phyloP scores from a whole-genome alignment of 371 early-diverging fungal genomes.

The Mucor velutinosus region DNA sequence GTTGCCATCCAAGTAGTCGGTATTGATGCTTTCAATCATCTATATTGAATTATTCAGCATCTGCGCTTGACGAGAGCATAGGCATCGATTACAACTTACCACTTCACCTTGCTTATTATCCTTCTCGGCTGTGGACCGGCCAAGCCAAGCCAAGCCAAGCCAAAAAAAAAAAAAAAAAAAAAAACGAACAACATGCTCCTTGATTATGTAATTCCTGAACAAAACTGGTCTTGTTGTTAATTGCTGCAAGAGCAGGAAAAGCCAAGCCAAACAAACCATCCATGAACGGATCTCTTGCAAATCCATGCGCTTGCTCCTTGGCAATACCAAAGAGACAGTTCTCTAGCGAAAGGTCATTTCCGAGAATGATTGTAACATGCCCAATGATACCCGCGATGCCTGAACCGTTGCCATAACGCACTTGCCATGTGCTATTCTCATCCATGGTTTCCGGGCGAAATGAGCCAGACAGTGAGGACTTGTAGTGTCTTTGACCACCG shows the following conservation, averaged over 20 bases:
- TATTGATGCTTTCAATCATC: conserved; percentile 24
- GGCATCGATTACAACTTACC: conserved; percentile 13
- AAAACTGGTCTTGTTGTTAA: conserved; percentile 24
- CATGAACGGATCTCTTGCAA: conserved; percentile 35
- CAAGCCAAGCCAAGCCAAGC: conserved; percentile 31
- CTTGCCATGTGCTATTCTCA: conserved; percentile 16
- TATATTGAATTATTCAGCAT: not conserved
- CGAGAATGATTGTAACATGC: conserved; percentile 41
- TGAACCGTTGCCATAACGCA: conserved; percentile 54
- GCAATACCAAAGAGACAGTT: conserved; percentile 29
- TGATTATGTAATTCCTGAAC: conserved; percentile 29
- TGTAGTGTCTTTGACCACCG: conserved; percentile 13
- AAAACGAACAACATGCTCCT: conserved; percentile 29
- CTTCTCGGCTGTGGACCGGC: conserved; percentile 33
- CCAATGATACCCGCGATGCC: conserved; percentile 38
- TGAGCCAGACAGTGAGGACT: not conserved
- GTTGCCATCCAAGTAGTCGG: conserved; percentile 25
- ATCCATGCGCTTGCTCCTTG: not conserved
- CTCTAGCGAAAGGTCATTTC: conserved; percentile 9
- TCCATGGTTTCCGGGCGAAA: not conserved
- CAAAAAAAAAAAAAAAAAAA: too few species aligned
- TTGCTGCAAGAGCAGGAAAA: conserved; percentile 38
- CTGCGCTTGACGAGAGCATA: not conserved
- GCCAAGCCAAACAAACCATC: conserved; percentile 59
- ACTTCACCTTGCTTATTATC: conserved; percentile 39